These are phyloP conservation scores for Gnaphalium uliginosum DNA, from an alignment of 129 eudicot genomes.

Conservation along the genomic window DNA sequence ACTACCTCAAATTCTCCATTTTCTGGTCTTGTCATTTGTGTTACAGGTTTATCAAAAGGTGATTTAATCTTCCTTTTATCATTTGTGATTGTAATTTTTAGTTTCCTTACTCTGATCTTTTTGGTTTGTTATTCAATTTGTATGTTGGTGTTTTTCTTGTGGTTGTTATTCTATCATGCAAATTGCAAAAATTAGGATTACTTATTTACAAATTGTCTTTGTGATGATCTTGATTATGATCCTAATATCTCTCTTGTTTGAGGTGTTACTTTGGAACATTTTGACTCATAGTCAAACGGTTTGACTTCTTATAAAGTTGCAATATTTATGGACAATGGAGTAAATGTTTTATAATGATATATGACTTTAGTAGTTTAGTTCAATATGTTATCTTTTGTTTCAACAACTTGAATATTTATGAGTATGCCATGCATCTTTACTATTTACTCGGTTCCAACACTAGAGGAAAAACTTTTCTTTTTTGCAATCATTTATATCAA, in stretches of 20 bases:
- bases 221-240: constrained; percentile 14
- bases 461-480: background rate
- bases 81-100: background rate
- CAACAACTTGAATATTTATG: background rate
- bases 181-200: background rate
- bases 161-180: background rate
- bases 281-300: constrained; percentile 16
- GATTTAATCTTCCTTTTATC: constrained; percentile 7
- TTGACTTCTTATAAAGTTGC: constrained; percentile 9
- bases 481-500: constrained; percentile 11
- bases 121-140: constrained; percentile 2
- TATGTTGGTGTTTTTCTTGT: background rate
- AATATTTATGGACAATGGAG: background rate
- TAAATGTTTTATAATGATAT: constrained; percentile 8
- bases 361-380: background rate
- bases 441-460: constrained; percentile 3
- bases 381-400: background rate
- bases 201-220: background rate
- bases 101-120: background rate
- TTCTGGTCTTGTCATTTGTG: constrained; percentile 80
- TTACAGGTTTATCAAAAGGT: constrained; percentile 93
- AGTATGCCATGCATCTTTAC: constrained; percentile 23
- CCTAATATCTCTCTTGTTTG: background rate
- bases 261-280: constrained; percentile 18
- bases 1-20: constrained; percentile 52